Evolutionary conservation across 2,329 filamentous ascomycete genomes (phyloP).

Genomic region (Colletotrichum liaoningense): DNA sequence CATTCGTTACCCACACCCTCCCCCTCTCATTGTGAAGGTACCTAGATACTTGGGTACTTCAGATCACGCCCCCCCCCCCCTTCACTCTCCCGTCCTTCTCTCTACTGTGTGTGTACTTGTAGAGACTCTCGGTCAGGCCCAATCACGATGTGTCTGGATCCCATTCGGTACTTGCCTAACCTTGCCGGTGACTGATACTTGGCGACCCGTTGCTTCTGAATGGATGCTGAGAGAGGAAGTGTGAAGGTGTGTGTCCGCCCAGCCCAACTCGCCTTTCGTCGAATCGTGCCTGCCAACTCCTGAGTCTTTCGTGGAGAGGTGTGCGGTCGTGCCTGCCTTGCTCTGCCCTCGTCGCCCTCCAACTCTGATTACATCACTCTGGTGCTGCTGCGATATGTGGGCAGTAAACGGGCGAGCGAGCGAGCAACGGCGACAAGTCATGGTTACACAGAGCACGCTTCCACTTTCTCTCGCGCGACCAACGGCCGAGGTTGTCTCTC

Average conservation of each 20-base stretch:
- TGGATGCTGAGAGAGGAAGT: not conserved
- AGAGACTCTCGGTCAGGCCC: slow-evolving; percentile 10
- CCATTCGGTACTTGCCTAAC: slow-evolving; percentile 18
- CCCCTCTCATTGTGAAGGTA: too few species aligned
- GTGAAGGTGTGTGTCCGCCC: slow-evolving; percentile 3
- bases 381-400: not conserved
- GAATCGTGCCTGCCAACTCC: not conserved
- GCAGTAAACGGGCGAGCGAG: not conserved
- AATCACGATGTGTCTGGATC: slow-evolving; percentile 13
- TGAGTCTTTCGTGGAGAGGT: too few species aligned
- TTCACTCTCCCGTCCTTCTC: not conserved
- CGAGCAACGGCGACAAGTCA: not conserved
- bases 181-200: slow-evolving; percentile 4
- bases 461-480: not conserved
- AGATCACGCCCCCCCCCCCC: too few species aligned
- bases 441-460: slow-evolving; percentile 1
- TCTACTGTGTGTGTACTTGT: not conserved
- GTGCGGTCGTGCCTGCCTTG: slow-evolving; percentile 4
- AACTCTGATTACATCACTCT: slow-evolving; percentile 26
- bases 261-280: not conserved
- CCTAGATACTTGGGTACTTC: too few species aligned
- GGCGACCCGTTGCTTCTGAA: not conserved
- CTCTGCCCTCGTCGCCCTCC: not conserved
- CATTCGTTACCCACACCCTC: not conserved
- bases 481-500: not conserved